Base-by-base conservation (phyloP, 2,329 filamentous ascomycete species). In the Hymenoscyphus fraxineus region DNA sequence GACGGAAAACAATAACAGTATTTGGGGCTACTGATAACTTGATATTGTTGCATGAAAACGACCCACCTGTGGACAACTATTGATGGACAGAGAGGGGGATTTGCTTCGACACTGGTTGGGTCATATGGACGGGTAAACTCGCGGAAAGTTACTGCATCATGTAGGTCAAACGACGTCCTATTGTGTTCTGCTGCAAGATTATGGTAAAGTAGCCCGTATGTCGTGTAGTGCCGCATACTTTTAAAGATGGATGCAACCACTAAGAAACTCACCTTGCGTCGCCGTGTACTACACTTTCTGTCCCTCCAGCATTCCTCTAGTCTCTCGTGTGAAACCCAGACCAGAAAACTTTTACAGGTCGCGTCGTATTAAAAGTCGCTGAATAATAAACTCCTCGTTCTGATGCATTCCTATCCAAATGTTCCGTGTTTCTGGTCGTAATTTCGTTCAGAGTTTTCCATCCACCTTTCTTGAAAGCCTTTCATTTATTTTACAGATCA, bases 401-500 rank as follows among this genome's bases (percentile, higher is more conserved):
- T 22, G 10, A 47, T 47, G 44, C 44, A 47, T 22, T n/a, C 44
- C 44, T 7, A 47, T 47, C 44, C 44, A 47, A 47, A 47, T 47
- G n/a, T 47, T 10, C n/a, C 19, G 9, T 47, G 9, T n/a, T 19
- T 47, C n/a, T 22, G n/a, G 44, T 47, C 44, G 6, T 47, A 47
- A 47, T 22, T 22, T 5, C 44, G n/a, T 22, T n/a, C 44, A 47
- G 19, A 47, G 44, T 7, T 22, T 47, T 19, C n/a, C 6, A 7
- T 6, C 44, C n/a, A 2, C n/a, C 44, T n/a, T 19, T 47, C 41
- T 5, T 47, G n/a, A 6, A 47, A 6, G n/a, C 40, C 55, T 31
- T 41, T 59, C 35, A 54, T 63, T 40, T 59, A 62, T 60, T 59
- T 31, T 57, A 64, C 58, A 62, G n/a, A 39, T 66, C 35, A 71